phyloP scores from a whole-genome alignment of 192 early-diverging fungal genomes.

The Fimicolochytrium jonesii region DNA sequence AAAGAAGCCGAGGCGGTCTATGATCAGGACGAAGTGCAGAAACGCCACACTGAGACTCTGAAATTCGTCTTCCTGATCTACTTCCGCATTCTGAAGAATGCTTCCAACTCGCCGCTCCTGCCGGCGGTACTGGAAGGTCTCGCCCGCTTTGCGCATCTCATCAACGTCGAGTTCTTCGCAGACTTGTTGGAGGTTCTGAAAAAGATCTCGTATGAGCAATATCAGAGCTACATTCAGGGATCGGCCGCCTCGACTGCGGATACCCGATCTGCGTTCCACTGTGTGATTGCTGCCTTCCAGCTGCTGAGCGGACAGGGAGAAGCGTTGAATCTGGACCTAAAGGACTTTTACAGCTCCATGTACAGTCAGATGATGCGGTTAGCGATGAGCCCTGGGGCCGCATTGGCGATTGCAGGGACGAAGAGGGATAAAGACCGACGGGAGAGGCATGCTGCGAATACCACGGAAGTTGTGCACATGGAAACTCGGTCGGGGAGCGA shows the following conservation, averaged over 20 bases:
- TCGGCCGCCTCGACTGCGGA: slow-evolving; percentile 35
- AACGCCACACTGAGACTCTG: slow-evolving; percentile 85
- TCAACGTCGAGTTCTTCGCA: slow-evolving; percentile 93
- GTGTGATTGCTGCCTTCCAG: slow-evolving; percentile 84
- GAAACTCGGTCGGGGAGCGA: slow-evolving; percentile 52
- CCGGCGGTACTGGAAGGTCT: slow-evolving; percentile 77
- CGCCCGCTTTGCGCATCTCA: slow-evolving; percentile 87
- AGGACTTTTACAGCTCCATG: slow-evolving; percentile 84
- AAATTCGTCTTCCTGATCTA: slow-evolving; percentile 92
- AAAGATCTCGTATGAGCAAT: slow-evolving; percentile 67
- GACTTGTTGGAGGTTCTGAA: slow-evolving; percentile 83
- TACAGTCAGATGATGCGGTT: slow-evolving; percentile 75
- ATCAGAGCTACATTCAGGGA: slow-evolving; percentile 47
- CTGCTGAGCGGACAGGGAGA: slow-evolving; percentile 89
- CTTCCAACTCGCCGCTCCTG: slow-evolving; percentile 65
- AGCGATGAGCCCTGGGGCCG: slow-evolving; percentile 54
- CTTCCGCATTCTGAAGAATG: slow-evolving; percentile 90
- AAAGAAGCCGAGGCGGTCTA: slow-evolving; percentile 89
- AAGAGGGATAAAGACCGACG: background rate
- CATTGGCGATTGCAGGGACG: slow-evolving; percentile 27
- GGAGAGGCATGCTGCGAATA: slow-evolving; percentile 26
- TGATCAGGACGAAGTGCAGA: slow-evolving; percentile 75
- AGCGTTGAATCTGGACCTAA: slow-evolving; percentile 85
- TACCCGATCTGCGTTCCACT: slow-evolving; percentile 74
- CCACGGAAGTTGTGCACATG: slow-evolving; percentile 17